phyloP scores from a whole-genome alignment of 2,329 filamentous ascomycete genomes.

The Aureobasidium zeae region DNA sequence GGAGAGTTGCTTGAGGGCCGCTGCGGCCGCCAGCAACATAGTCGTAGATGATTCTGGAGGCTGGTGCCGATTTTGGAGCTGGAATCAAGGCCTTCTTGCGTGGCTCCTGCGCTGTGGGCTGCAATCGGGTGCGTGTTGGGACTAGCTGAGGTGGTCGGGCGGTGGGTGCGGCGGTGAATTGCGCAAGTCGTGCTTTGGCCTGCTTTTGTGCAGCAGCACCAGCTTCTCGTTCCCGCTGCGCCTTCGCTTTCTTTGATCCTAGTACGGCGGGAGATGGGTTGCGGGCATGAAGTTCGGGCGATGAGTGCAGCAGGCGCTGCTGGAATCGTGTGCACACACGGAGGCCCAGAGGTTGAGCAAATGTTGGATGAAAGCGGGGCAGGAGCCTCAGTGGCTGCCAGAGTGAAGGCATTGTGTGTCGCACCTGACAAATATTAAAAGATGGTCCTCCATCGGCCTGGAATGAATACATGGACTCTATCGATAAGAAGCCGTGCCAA shows the following conservation, averaged over 20 bases:
- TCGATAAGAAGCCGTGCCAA: too few species aligned
- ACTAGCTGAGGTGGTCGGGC: too few species aligned
- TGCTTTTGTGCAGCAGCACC: neutral
- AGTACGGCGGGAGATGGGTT: conserved; percentile 8
- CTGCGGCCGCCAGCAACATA: conserved; percentile 1
- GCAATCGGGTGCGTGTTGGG: too few species aligned
- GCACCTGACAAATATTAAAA: too few species aligned
- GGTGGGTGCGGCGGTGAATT: too few species aligned
- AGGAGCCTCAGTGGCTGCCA: conserved; percentile 7
- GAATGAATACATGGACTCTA: too few species aligned
- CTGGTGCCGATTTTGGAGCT: too few species aligned
- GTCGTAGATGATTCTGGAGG: neutral
- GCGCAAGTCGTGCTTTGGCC: too few species aligned
- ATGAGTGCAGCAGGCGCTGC: conserved; percentile 1
- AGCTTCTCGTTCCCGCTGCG: conserved; percentile 1
- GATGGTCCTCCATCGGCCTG: neutral
- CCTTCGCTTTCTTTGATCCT: neutral
- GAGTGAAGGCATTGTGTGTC: conserved; percentile 4
- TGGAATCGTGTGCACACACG: neutral
- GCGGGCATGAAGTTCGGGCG: neutral
- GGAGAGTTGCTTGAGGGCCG: neutral
- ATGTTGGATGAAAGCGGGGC: neutral
- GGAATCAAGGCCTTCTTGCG: too few species aligned
- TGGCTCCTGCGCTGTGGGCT: too few species aligned
- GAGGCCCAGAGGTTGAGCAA: neutral